Evolutionary conservation across 805 yeast genomes (phyloP), one percentile per base, ranked within the genome.

Genomic region (Tetrapisispora fleetii): DNA sequence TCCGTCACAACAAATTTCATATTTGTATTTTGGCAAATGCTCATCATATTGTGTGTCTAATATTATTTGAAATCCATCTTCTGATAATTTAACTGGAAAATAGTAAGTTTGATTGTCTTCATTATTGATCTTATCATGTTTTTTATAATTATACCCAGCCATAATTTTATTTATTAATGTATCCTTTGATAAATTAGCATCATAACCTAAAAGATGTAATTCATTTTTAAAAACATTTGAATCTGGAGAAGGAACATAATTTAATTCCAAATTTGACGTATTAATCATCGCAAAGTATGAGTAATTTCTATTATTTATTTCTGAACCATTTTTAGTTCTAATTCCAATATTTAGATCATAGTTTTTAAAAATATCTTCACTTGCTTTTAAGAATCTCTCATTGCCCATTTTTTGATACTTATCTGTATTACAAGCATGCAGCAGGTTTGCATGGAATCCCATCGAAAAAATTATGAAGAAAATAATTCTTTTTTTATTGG

Each of bases 361-460:
- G 17, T 67, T 53, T 4, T 66, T 57, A 21, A 86, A 60, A 36
- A 85, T 76, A 11, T 69, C 58, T 28, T 62, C 59, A 0, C 89
- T 95, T 0, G 96, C 95, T 36, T 78, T 64, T 50, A 74, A 68
- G 64, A 90, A 90, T 48, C 95, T 67, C 39, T 78, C 78, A 7
- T 71, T 58, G 1, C 95, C 96, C 51, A 74, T 69, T 45, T 71
- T 71, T 28, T 89, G 71, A 62, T 83, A 67, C 54, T 82, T 83
- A 0, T 82, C 80, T 0, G 80, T 72, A 54, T 87, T 91, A 46
- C 90, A 79, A 49, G 83, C 83, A 30, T 90, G 90, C 1, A 90
- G 89, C 45, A 90, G 65, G 3, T 89, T 78, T 2, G 96, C 88
- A 65, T 90, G 97, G 53, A 88, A 77, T 0, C 83, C 95, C 86